phyloP scores from a whole-genome alignment of 768 basidiomycete genomes.

The Lentinula sp. region DNA sequence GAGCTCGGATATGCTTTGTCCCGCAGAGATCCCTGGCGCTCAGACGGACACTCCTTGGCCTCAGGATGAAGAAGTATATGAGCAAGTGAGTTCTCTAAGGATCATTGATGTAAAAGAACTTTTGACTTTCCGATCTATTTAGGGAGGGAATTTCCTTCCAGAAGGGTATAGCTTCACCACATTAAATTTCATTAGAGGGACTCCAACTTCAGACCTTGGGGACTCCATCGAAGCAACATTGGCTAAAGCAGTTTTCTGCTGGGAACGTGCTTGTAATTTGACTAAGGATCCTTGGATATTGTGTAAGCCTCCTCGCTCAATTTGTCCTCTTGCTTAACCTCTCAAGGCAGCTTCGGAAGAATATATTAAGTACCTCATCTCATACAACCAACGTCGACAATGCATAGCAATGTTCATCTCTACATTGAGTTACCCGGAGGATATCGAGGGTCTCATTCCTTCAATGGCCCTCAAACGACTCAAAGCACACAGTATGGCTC shows the following conservation, averaged over 20 bases:
- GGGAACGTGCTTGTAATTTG: background rate
- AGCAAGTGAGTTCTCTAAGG: background rate
- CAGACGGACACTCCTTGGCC: slow-evolving; percentile 35
- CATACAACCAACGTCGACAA: background rate
- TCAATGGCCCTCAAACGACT: background rate
- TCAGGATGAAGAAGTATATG: background rate
- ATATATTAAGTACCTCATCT: background rate
- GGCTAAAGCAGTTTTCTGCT: background rate
- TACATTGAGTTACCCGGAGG: background rate
- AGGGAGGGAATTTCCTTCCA: background rate
- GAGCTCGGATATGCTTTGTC: slow-evolving; percentile 17
- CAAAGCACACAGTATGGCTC: background rate
- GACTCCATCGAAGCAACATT: background rate
- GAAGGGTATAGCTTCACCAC: background rate
- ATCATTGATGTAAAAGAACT: background rate
- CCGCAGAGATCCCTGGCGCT: slow-evolving; percentile 12
- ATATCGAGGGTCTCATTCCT: background rate
- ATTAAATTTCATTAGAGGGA: background rate
- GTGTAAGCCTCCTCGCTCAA: background rate
- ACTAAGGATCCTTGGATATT: background rate
- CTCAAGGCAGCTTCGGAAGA: background rate
- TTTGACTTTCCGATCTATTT: background rate
- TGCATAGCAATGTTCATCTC: background rate
- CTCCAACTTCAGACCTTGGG: background rate
- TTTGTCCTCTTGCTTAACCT: background rate